phyloP scores from a whole-genome alignment of 2,329 filamentous ascomycete genomes.

The Tolypocladium ophioglossoides region DNA sequence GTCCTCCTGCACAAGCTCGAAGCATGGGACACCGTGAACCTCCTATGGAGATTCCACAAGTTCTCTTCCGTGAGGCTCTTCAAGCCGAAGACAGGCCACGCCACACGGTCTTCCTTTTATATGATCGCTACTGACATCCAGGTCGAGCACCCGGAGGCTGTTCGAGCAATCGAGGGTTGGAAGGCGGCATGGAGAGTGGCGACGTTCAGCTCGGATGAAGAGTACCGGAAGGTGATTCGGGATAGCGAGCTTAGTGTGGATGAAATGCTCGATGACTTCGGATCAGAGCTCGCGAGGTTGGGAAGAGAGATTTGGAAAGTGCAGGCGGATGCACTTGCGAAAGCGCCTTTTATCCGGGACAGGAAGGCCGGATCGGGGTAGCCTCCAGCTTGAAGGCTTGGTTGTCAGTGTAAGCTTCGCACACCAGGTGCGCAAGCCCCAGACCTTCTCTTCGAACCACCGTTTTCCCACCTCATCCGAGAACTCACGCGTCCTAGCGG shows the following conservation, averaged over 20 bases:
- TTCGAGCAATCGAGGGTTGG: conserved; percentile 26
- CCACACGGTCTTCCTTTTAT: conserved; percentile 39
- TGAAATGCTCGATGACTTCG: conserved; percentile 24
- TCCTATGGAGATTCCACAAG: conserved; percentile 27
- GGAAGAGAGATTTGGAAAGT: conserved; percentile 22
- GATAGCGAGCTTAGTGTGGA: conserved; percentile 1
- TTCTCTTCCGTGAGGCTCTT: conserved; percentile 31
- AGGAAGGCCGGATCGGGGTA: too few species aligned
- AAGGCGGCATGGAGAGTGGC: conserved; percentile 26
- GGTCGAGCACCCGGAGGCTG: conserved; percentile 17
- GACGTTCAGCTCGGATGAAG: conserved; percentile 25
- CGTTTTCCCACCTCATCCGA: too few species aligned
- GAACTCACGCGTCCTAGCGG: too few species aligned
- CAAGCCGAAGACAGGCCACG: conserved; percentile 26
- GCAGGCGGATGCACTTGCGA: conserved; percentile 20
- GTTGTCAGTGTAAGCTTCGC: too few species aligned
- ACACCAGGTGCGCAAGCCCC: too few species aligned
- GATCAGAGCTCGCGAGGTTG: conserved; percentile 17
- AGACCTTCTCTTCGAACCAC: too few species aligned
- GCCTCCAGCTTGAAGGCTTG: too few species aligned
- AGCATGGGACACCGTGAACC: conserved; percentile 20
- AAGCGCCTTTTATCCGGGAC: background rate
- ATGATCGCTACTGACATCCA: conserved; percentile 34
- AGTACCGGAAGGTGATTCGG: conserved; percentile 4
- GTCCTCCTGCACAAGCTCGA: conserved; percentile 39